phyloP scores from a whole-genome alignment of 805 yeast species.

The Candida cerambycidarum region DNA sequence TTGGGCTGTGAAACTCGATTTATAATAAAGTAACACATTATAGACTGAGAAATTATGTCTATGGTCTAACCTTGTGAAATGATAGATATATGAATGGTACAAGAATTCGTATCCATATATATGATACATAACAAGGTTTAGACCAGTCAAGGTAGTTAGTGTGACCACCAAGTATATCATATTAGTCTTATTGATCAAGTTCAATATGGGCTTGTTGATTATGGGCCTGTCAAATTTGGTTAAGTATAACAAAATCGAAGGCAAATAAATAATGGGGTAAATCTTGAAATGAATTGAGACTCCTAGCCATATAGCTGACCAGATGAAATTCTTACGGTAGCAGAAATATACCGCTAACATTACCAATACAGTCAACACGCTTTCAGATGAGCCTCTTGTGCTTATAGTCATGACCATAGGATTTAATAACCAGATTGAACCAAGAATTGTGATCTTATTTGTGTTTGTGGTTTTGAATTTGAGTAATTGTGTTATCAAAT shows the following conservation, averaged over 20 bases:
- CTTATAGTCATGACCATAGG: conserved; percentile 95
- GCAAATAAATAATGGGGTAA: conserved; percentile 86
- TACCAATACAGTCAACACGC: conserved; percentile 76
- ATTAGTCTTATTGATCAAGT: conserved; percentile 40
- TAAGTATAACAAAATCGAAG: conserved; percentile 58
- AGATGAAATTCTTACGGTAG: conserved; percentile 24
- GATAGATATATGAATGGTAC: conserved; percentile 78
- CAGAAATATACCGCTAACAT: conserved; percentile 55
- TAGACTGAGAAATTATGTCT: conserved; percentile 93
- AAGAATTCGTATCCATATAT: conserved; percentile 75
- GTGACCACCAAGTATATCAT: conserved; percentile 33
- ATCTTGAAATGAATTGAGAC: conserved; percentile 84
- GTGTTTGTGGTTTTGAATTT: conserved; percentile 23
- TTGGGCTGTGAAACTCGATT: conserved; percentile 36
- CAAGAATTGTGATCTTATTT: conserved; percentile 35
- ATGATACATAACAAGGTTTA: conserved; percentile 61
- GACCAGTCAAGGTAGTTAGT: conserved; percentile 39
- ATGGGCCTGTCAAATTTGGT: conserved; percentile 22
- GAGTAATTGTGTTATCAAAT: conserved; percentile 44
- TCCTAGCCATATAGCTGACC: conserved; percentile 57
- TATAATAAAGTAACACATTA: conserved; percentile 68
- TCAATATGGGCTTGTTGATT: conserved; percentile 25
- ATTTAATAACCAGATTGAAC: conserved; percentile 81
- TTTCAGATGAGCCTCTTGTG: conserved; percentile 92
- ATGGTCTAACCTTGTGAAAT: conserved; percentile 81